phyloP scores from a whole-genome alignment of 2,329 filamentous ascomycete genomes.

The Colletotrichum australisinense region DNA sequence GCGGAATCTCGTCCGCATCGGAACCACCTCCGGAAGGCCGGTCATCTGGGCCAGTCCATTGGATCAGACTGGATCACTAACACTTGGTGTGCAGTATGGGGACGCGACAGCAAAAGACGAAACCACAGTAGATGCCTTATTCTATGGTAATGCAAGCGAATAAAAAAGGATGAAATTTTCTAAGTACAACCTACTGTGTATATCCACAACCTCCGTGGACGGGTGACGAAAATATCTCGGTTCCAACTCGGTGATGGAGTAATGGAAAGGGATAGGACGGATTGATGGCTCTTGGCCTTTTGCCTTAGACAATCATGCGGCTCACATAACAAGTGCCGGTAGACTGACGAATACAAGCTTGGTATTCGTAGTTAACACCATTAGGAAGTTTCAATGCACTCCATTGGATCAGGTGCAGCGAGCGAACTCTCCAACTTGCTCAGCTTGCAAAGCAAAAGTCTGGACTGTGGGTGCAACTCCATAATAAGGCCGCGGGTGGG shows the following conservation, averaged over 20 bases:
- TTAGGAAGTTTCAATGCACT: neutral
- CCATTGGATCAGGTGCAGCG: neutral
- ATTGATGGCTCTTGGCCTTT: neutral
- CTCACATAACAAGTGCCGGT: neutral
- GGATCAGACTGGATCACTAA: too few species aligned
- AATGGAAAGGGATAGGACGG: neutral
- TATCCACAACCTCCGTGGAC: constrained; percentile 4
- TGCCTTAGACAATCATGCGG: neutral
- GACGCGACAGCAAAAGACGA: neutral
- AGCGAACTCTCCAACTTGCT: neutral
- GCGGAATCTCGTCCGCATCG: neutral
- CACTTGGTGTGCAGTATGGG: neutral
- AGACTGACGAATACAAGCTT: neutral
- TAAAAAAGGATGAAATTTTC: neutral
- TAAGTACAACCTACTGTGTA: neutral
- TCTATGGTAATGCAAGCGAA: neutral
- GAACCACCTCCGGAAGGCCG: neutral
- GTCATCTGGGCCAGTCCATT: neutral
- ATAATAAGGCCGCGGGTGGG: constrained; percentile 3
- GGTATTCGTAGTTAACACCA: neutral
- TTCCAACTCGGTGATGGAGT: constrained; percentile 18
- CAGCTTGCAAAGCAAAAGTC: neutral
- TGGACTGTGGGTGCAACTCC: constrained; percentile 1
- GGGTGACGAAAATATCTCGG: constrained; percentile 24
- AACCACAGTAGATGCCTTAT: neutral